Base-by-base conservation (phyloP, 228 moss, liverwort and hornwort species). In the Sphagnum fallax region DNA sequence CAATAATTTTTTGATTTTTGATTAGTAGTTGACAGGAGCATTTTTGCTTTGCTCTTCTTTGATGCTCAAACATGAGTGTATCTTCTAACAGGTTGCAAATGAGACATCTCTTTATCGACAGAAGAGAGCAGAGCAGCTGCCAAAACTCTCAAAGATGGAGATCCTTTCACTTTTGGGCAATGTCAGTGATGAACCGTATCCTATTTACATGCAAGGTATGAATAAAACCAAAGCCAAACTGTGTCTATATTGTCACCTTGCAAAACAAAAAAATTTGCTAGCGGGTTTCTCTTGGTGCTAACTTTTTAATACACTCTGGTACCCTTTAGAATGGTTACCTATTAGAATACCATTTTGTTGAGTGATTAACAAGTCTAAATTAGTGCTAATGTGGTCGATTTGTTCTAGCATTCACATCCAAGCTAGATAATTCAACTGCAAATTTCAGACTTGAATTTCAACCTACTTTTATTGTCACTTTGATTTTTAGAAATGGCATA, bases 181-280 rank as follows among this genome's bases (percentile, higher is more conserved):
- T 74, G 55, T 67, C 9, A 78, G 71, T 18, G 77, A 90, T 51
- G 65, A 79, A 60, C 73, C 65, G 8, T 90, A 81, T 71, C 94
- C 91, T 48, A 71, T 92, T 57, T 95, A 82, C 83, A 92, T 95
- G 91, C 80, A 87, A 74, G 90, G 94, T 90, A 71, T 15, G 12
- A 67, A 10, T 49, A 48, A 18, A 3, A 58, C 1, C 9, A 59
- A 16, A 9, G 47, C 32, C 1, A 32, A 32, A 32, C 32, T 2
- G 32, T 32, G 32, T 32, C 32, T 32, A 32, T 32, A 32, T 32
- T 32, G 32, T 32, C 32, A 32, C 32, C 18, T 47, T 32, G 6
- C 9, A 16, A 70, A 18, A 48, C 47, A 58, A 6, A 13, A 13
- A 7, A 15, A 16, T 6, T 7, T 58, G 11, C 11, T 11, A 0